These are phyloP conservation scores for Knoxia roxburghii DNA, from an alignment of 257 asterid species.

Conservation along the genomic window DNA sequence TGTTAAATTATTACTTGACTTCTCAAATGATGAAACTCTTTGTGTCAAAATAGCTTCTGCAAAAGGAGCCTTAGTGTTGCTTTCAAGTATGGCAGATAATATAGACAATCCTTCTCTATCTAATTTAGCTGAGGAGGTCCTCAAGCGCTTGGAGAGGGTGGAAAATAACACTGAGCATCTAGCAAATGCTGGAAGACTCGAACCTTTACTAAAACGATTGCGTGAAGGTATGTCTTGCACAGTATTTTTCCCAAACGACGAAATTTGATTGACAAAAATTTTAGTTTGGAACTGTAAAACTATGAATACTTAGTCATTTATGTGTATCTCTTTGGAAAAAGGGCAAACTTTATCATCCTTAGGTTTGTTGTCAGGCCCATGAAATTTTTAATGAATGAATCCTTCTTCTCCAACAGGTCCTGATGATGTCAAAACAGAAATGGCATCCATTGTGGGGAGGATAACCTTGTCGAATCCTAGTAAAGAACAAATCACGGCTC, in stretches of 20 bases:
- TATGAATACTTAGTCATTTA: background rate
- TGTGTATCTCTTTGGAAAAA: background rate
- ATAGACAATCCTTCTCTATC: constrained; percentile 22
- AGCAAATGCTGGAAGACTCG: constrained; percentile 30
- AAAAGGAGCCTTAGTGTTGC: constrained; percentile 24
- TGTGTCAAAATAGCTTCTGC: constrained; percentile 21
- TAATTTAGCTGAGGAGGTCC: constrained; percentile 24
- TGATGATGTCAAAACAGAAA: constrained; percentile 18
- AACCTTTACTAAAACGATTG: constrained; percentile 22
- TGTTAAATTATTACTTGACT: constrained; percentile 19
- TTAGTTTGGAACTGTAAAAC: background rate
- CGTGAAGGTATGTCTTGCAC: constrained; percentile 19
- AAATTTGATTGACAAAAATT: background rate
- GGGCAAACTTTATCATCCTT: background rate
- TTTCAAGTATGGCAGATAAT: constrained; percentile 25
- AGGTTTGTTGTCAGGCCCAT: background rate
- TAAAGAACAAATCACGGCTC: constrained; percentile 24
- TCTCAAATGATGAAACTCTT: constrained; percentile 23
- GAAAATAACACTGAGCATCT: constrained; percentile 22
- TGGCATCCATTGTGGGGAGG: constrained; percentile 26
- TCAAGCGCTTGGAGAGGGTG: constrained; percentile 19
- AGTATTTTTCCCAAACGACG: background rate
- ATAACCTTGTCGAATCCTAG: constrained; percentile 21
- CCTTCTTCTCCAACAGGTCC: constrained; percentile 15
- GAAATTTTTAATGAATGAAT: background rate